These are phyloP conservation scores for Eucalyptus cloeziana DNA, from an alignment of 345 rosid species.

Conservation along the genomic window DNA sequence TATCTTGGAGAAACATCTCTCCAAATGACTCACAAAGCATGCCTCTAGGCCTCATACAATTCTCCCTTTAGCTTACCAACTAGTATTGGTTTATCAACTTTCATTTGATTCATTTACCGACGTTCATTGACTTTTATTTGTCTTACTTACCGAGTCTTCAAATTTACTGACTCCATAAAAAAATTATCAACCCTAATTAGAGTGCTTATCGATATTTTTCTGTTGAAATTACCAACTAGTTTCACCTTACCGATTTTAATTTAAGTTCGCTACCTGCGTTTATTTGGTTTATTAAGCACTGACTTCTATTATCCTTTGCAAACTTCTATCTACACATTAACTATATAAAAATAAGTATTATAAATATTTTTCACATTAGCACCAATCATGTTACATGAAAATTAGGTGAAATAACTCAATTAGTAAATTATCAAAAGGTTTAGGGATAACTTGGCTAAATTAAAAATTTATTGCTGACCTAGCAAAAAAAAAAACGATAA, in stretches of 20 bases:
- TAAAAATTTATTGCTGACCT: too few relatives aligned
- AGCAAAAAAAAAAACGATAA: too few relatives aligned
- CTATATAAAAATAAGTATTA: too few relatives aligned
- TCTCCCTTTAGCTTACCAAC: neutral
- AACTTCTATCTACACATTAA: neutral
- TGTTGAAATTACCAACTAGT: neutral
- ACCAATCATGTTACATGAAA: too few relatives aligned
- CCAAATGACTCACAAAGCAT: neutral
- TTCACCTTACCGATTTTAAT: neutral
- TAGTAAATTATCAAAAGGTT: too few relatives aligned
- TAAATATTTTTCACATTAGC: too few relatives aligned
- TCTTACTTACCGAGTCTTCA: neutral
- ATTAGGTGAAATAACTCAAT: too few relatives aligned
- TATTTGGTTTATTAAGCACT: neutral
- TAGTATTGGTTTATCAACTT: neutral
- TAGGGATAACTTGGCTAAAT: too few relatives aligned
- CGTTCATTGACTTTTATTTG: too few relatives aligned
- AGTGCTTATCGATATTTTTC: neutral
- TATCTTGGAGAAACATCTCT: neutral
- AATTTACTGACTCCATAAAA: neutral
- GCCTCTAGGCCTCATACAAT: neutral
- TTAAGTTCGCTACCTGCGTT: neutral
- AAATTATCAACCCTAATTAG: neutral
- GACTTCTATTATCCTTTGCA: neutral
- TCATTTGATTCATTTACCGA: too few relatives aligned